These are phyloP conservation scores for Verticillium dahliae DNA, from an alignment of 2,329 filamentous ascomycete genomes.

Conservation along the genomic window DNA sequence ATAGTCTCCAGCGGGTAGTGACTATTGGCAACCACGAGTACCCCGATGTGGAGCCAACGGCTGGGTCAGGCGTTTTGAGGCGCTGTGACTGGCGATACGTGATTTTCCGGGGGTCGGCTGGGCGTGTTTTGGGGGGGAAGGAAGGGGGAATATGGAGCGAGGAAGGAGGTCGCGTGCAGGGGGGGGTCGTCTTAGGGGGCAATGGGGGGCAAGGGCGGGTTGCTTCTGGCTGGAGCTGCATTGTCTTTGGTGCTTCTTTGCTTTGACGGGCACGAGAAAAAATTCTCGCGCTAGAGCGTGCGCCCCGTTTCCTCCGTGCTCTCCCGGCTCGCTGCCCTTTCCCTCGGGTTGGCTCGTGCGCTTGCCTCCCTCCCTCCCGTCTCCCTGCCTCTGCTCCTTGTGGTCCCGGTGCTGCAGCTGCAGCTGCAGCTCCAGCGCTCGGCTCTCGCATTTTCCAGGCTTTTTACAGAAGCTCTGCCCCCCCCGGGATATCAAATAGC, in stretches of 20 bases:
- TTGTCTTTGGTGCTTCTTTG: not conserved
- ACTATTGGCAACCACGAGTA: not conserved
- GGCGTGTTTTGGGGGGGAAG: not conserved
- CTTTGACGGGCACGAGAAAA: not conserved
- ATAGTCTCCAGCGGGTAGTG: not conserved
- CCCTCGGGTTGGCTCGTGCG: not conserved
- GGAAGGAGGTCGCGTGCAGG: not conserved
- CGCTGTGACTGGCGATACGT: not conserved
- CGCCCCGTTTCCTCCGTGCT: slow-evolving; percentile 8
- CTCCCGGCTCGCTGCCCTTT: slow-evolving; percentile 3
- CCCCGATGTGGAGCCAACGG: not conserved
- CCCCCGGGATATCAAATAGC: slow-evolving; percentile 6
- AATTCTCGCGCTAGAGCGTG: slow-evolving; percentile 9
- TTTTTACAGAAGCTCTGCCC: not conserved
- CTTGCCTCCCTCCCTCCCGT: not conserved
- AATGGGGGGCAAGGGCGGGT: not conserved
- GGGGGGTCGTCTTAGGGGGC: not conserved
- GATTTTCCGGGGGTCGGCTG: not conserved
- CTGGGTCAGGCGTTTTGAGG: not conserved
- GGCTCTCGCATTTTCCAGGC: not conserved
- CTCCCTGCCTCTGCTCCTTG: no score
- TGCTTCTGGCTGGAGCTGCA: not conserved
- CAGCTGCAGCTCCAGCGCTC: not conserved
- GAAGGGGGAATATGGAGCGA: not conserved
- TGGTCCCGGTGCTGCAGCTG: not conserved